Evolutionary conservation across 2,329 filamentous ascomycete species (phyloP).

Genomic region (Knufia petricola): DNA sequence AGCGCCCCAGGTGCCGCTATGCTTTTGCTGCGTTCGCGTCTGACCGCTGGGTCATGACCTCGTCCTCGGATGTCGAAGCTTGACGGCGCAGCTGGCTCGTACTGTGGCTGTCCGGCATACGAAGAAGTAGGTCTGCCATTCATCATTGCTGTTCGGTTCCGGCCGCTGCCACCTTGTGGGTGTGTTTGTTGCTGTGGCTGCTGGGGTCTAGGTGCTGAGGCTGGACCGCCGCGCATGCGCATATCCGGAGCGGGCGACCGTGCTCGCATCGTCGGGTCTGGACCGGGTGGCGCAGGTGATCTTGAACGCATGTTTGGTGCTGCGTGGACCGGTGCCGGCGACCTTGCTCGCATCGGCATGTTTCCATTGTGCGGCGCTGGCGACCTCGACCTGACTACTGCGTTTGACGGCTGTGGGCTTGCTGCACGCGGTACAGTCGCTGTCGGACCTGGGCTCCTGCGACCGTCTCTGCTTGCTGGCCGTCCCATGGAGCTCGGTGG

Average conservation of each 20-base stretch:
- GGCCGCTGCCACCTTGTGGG: constrained; percentile 26
- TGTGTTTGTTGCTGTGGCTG: constrained; percentile 27
- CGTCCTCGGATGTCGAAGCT: constrained; percentile 21
- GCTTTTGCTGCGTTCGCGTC: constrained; percentile 63
- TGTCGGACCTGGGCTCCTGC: constrained; percentile 18
- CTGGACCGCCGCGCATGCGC: constrained; percentile 14
- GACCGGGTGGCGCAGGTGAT: constrained; percentile 8
- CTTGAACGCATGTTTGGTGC: constrained; percentile 1
- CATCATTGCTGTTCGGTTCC: constrained; percentile 49
- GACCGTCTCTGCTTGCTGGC: constrained; percentile 18
- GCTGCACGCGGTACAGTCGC: constrained; percentile 17
- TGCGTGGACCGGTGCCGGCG: constrained; percentile 6
- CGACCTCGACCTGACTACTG: constrained; percentile 50
- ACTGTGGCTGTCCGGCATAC: constrained; percentile 39
- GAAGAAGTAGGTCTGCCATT: constrained; percentile 37
- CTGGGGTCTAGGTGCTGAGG: constrained; percentile 41
- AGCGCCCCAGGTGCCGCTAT: constrained; percentile 54
- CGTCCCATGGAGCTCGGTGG: constrained; percentile 10
- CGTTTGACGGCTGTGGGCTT: constrained; percentile 18
- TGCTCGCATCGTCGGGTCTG: constrained; percentile 8
- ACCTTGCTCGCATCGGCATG: constrained; percentile 71
- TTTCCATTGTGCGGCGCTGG: constrained; percentile 67
- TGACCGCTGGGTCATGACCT: constrained; percentile 40
- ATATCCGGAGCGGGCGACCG: constrained; percentile 10
- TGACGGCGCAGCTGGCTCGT: constrained; percentile 12